Conservation (phyloP, 345 rosid genomes). For the Dipteronia sinensis region DNA sequence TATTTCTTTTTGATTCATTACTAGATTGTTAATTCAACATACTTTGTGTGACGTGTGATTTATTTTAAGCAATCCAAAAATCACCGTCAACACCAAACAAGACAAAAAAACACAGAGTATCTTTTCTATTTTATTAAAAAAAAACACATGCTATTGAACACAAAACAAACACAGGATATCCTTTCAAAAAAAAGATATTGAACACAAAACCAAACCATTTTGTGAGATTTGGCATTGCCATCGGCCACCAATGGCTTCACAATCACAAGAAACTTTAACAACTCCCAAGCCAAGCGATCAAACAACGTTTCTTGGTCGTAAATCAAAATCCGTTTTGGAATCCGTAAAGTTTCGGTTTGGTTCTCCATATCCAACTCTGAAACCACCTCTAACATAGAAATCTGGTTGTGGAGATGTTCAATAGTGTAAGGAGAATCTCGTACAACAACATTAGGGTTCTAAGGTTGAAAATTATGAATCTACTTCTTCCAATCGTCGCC, state of each 20-base stretch:
- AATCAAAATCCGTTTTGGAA: conserved; percentile 62
- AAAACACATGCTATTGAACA: no score
- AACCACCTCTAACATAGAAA: conserved; percentile 64
- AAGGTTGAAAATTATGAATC: conserved; percentile 31
- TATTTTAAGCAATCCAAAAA: no score
- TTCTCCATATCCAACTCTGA: conserved; percentile 42
- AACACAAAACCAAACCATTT: conserved; percentile 49
- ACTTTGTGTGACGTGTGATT: no score
- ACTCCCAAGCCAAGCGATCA: conserved; percentile 38
- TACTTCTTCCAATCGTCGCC: conserved; percentile 53
- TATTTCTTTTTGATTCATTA: no score
- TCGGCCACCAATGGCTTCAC: conserved; percentile 65
- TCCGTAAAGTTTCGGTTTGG: conserved; percentile 36
- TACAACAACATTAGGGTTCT: conserved; percentile 39
- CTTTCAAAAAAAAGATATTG: no score
- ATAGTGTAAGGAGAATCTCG: conserved; percentile 55
- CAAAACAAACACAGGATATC: no score
- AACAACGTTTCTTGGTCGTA: conserved; percentile 48
- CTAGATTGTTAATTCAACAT: no score
- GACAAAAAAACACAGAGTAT: no score
- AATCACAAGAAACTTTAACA: conserved; percentile 55
- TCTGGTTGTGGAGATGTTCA: conserved; percentile 47
- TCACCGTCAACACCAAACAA: no score
- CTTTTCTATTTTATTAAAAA: no score
- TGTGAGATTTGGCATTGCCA: conserved; percentile 58